phyloP scores from a whole-genome alignment of 2,329 filamentous ascomycete genomes.

The Pseudogymnoascus pannorum region DNA sequence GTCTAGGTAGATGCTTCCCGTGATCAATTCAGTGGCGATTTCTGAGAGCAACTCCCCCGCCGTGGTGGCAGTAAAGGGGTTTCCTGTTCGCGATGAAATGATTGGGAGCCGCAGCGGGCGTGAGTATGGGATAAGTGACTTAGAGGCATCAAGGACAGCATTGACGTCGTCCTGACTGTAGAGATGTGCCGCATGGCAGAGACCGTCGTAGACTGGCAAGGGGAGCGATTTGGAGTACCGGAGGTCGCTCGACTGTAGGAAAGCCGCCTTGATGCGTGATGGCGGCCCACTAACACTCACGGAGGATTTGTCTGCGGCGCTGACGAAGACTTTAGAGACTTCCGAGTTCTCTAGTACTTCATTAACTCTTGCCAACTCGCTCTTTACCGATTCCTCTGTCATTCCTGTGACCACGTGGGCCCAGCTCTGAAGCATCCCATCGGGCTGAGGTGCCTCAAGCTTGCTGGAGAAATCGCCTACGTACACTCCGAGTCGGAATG shows the following conservation, averaged over 20 bases:
- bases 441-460: too few relatives aligned
- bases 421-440: too few relatives aligned
- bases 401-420: constrained; percentile 26
- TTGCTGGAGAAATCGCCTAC: too few relatives aligned
- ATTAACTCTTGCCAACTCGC: too few relatives aligned
- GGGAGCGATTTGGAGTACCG: constrained; percentile 26
- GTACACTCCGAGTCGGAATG: constrained; percentile 43
- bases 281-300: constrained; percentile 16
- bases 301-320: constrained; percentile 12
- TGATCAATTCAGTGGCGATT: too few relatives aligned
- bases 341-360: constrained; percentile 17
- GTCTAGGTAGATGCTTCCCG: too few relatives aligned
- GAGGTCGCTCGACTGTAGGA: constrained; percentile 25
- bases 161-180: constrained; percentile 29
- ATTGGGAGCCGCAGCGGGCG: constrained; percentile 6
- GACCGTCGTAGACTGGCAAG: constrained; percentile 32
- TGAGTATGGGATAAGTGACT: too few relatives aligned
- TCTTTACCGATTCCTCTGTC: background rate
- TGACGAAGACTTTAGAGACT: constrained; percentile 17
- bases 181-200: constrained; percentile 37
- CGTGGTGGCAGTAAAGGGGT: too few relatives aligned
- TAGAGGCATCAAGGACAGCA: constrained; percentile 25
- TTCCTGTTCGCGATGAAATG: too few relatives aligned
- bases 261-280: constrained; percentile 27
- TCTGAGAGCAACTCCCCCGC: too few relatives aligned